A percentile compares a stretch with the other conserved stretches of the same genome.
These are phyloP conservation scores for Arxiozyma bovina DNA, from an alignment of 1,139 yeast species.

Conservation along the genomic window DNA sequence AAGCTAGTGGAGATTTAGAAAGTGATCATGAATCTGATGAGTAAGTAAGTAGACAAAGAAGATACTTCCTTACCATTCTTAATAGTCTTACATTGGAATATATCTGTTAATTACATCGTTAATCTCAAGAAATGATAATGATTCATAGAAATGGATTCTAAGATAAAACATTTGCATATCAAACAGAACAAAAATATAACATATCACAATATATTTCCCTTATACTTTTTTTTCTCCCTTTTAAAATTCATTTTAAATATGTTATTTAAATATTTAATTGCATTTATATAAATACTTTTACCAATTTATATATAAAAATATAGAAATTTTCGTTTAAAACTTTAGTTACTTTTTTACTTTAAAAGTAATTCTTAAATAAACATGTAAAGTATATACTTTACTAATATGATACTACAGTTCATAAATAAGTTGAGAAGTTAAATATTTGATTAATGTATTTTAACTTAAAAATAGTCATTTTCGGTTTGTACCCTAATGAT, in stretches of 20 bases:
- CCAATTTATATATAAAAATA: background rate
- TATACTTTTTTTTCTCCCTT: too few relatives aligned
- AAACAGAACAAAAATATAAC: background rate
- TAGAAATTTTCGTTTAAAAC: background rate
- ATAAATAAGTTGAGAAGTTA: too few relatives aligned
- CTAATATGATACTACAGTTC: too few relatives aligned
- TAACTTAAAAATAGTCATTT: too few relatives aligned
- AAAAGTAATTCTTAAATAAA: too few relatives aligned
- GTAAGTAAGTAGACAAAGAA: constrained; percentile 9
- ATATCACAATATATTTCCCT: too few relatives aligned
- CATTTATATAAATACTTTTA: background rate
- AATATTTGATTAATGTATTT: too few relatives aligned
- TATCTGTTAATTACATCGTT: background rate
- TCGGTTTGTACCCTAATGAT: too few relatives aligned
- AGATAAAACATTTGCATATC: background rate
- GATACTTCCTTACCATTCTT: background rate
- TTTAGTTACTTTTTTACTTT: too few relatives aligned
- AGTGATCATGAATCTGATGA: constrained; percentile 38
- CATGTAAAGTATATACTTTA: background rate
- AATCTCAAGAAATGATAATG: background rate
- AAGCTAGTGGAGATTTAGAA: constrained; percentile 51
- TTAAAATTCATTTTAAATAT: too few relatives aligned
- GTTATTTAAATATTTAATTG: background rate
- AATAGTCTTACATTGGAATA: too few relatives aligned
- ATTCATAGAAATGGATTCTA: background rate